Base-by-base conservation (phyloP, 2,329 filamentous ascomycete species). In the Alternaria sp. region DNA sequence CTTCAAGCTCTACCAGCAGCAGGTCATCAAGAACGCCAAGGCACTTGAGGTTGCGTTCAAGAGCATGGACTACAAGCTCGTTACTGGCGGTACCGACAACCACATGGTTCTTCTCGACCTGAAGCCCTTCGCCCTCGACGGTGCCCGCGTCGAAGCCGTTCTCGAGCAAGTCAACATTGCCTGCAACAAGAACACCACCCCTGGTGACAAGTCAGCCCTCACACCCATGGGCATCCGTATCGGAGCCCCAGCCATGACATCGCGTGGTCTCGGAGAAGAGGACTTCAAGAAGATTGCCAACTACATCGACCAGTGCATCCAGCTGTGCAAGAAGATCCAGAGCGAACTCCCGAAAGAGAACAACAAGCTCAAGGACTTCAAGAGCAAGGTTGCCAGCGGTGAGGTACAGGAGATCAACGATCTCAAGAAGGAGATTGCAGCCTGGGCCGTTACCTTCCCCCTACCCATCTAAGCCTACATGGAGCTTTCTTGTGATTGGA, bases 321-420 rank as follows among this genome's bases (percentile, higher is more conserved):
- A 91, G 83, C 86, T 98, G 76, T 91, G 90, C 86, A 92, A 93
- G 86, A 88, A 93, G 76, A 85, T 96, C 72, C 95, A 98, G 84
- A 84, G 78, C 59, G 83, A 85, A 65, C 87, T 98, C 24, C 94
- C 95, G 79, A 97, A 97, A 88, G 91, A 95, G 81, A 92, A 92
- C 75, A 99, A 98, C 88, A 97, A 96, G 88, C 91, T 96, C 80
- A 98, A 98, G 89, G 95, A 99, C 85, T 98, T 99, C 90, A 96
- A 94, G 86, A 88, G 88, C 78, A 94, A 92, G 86, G 92, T 97
- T 62, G 87, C 90, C 58, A 82, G 85, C 68, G 93, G 92, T 65
- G 86, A 90, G 75, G 85, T 96, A 48, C 80, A 86, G 61, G 91
- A 93, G 84, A 94, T 99, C 81, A 88, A 90, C 78, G 86, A 85